Percentiles rank a stretch among this genome's conserved stretches.
phyloP scores from a whole-genome alignment of 805 yeast genomes.

The Geotrichum ghanense region DNA sequence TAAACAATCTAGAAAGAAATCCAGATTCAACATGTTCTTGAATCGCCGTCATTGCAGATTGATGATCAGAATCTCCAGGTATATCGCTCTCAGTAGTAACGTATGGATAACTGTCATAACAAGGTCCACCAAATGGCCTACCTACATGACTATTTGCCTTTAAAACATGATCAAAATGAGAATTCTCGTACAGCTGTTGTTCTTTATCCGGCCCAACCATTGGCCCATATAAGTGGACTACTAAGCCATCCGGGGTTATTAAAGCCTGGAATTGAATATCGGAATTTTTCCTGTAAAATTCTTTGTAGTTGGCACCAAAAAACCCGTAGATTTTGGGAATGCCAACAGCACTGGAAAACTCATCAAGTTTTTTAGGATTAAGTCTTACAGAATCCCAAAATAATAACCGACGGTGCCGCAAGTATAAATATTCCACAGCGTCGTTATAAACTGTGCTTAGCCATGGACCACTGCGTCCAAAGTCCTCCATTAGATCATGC shows the following conservation, averaged over 20 bases:
- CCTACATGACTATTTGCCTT: too few species aligned
- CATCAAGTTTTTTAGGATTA: neutral
- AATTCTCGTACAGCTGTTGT: too few species aligned
- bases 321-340: neutral
- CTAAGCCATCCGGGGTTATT: neutral
- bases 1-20: too few species aligned
- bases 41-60: too few species aligned
- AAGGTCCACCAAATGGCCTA: too few species aligned
- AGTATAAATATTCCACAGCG: neutral
- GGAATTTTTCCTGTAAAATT: neutral
- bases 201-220: too few species aligned
- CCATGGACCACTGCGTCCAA: neutral
- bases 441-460: neutral
- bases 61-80: too few species aligned
- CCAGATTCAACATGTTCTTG: too few species aligned
- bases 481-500: neutral
- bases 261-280: neutral
- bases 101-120: too few species aligned
- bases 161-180: too few species aligned
- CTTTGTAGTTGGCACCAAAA: neutral
- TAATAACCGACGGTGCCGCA: neutral
- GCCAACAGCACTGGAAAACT: neutral
- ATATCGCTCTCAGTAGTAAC: too few species aligned
- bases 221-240: neutral
- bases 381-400: neutral